Percentiles rank a stretch among this genome's conserved stretches.
Conservation (phyloP, 1,139 yeast species). For the Pichia sp. region DNA sequence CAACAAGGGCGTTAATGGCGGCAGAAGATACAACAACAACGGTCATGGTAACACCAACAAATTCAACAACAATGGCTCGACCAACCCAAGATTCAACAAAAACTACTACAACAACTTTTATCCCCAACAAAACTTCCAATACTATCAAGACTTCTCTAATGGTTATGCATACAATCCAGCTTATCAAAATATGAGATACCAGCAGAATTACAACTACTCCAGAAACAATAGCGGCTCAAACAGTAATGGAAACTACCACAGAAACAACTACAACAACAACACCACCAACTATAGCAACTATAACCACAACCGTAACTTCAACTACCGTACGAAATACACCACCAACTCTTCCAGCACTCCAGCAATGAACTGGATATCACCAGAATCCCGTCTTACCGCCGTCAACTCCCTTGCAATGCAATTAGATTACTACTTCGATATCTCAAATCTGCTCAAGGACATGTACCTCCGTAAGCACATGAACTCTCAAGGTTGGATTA, state of each 20-base stretch:
- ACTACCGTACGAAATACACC: neutral
- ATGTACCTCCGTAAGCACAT: conserved; percentile 72
- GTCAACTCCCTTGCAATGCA: conserved; percentile 42
- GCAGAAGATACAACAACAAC: conserved; percentile 2
- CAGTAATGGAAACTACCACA: conserved; percentile 3
- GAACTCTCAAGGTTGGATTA: conserved; percentile 73
- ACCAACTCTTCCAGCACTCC: neutral
- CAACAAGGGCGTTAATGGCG: neutral
- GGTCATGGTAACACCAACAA: neutral
- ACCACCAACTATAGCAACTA: neutral
- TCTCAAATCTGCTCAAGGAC: conserved; percentile 83
- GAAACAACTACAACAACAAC: neutral
- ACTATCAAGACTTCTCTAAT: conserved; percentile 5
- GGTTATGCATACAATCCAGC: conserved; percentile 1
- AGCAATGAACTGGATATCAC: conserved; percentile 14
- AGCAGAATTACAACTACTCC: neutral
- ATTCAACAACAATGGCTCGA: neutral
- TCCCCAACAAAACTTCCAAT: conserved; percentile 8
- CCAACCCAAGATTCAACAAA: conserved; percentile 1
- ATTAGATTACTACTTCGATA: conserved; percentile 83
- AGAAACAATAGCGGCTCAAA: neutral
- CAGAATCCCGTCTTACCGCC: conserved; percentile 14
- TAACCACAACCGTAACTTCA: conserved; percentile 8
- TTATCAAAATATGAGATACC: conserved; percentile 4
- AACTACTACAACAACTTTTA: neutral